These are phyloP conservation scores for Spergularia azorica DNA, from an alignment of 179 eudicot species.

Conservation along the genomic window DNA sequence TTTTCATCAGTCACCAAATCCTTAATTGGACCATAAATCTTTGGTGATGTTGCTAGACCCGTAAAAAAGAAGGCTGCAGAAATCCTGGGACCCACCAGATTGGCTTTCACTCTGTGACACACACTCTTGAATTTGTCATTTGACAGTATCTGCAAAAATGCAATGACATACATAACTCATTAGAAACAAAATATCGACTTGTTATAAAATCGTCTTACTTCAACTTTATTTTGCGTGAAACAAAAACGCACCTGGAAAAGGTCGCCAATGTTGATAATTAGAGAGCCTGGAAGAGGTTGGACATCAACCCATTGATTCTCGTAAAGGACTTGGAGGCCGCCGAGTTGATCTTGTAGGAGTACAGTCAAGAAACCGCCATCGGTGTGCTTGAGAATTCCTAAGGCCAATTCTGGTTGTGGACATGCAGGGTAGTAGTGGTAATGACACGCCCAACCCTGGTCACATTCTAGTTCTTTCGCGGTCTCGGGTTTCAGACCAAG, in stretches of 20 bases:
- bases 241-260: conserved; percentile 10
- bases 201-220: no score
- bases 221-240: background rate
- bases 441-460: conserved; percentile 4
- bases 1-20: conserved; percentile 24
- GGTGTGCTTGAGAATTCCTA: conserved; percentile 24
- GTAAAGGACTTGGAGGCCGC: conserved; percentile 24
- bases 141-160: conserved; percentile 25
- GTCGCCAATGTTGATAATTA: conserved; percentile 18
- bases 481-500: conserved; percentile 23
- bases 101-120: conserved; percentile 30
- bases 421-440: conserved; percentile 33
- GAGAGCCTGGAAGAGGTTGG: conserved; percentile 12
- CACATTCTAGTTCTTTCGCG: conserved; percentile 15
- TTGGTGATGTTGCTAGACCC: background rate
- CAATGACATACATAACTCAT: no score
- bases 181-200: no score
- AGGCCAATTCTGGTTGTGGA: conserved; percentile 27
- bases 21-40: conserved; percentile 26
- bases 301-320: conserved; percentile 27
- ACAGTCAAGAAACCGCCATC: conserved; percentile 20
- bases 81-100: conserved; percentile 27
- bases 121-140: conserved; percentile 37
- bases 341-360: conserved; percentile 24
- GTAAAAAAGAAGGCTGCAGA: conserved; percentile 31